These are phyloP conservation scores for Aurinia saxatilis DNA, from an alignment of 345 rosid genomes.

Conservation along the genomic window DNA sequence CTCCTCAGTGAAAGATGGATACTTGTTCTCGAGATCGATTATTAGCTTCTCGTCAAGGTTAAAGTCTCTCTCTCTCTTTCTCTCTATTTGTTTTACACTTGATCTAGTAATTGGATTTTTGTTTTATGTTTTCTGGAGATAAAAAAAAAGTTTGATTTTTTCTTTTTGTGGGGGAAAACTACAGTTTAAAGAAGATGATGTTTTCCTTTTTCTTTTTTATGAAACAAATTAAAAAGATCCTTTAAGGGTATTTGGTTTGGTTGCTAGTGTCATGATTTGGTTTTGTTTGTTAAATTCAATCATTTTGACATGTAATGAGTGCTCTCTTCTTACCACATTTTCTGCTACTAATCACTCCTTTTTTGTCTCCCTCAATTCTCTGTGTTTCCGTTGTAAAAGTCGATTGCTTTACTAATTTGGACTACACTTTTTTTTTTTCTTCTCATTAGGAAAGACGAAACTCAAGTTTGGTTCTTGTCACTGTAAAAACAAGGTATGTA, in stretches of 20 bases:
- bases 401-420: conserved; percentile 16
- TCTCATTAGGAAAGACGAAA: conserved; percentile 45
- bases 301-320: conserved; percentile 30
- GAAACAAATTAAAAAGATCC: too few relatives aligned
- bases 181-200: conserved; percentile 12
- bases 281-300: conserved; percentile 34
- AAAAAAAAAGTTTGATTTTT: too few relatives aligned
- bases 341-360: conserved; percentile 14
- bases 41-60: conserved; percentile 36
- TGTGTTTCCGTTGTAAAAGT: conserved; percentile 22
- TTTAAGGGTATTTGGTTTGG: conserved; percentile 11
- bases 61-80: not conserved
- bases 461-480: conserved; percentile 38
- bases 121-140: too few relatives aligned
- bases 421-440: too few relatives aligned
- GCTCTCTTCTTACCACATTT: conserved; percentile 20
- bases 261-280: conserved; percentile 39
- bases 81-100: too few relatives aligned
- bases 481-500: conserved; percentile 51
- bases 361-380: conserved; percentile 21
- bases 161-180: conserved; percentile 9
- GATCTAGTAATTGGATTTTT: too few relatives aligned
- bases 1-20: conserved; percentile 43
- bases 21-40: conserved; percentile 31
- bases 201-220: too few relatives aligned